These are phyloP conservation scores for Leptosphaerulina australis DNA, from an alignment of 2,329 filamentous ascomycete genomes.

Conservation along the genomic window DNA sequence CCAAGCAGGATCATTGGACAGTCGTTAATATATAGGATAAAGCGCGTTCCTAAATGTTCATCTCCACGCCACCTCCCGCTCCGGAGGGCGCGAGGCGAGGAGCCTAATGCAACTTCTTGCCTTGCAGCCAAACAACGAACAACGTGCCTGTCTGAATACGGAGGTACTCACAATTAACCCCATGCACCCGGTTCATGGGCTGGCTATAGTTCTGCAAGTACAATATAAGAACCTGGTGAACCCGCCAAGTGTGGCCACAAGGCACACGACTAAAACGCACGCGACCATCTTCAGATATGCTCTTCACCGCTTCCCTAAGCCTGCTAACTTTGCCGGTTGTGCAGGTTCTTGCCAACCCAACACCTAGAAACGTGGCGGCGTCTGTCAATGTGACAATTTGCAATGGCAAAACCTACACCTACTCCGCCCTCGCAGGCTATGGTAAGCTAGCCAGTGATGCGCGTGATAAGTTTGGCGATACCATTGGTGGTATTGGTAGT, in stretches of 20 bases:
- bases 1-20: conserved; percentile 13
- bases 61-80: conserved; percentile 17
- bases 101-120: not conserved
- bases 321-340: conserved; percentile 27
- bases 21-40: not conserved
- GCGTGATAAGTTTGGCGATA: conserved; percentile 72
- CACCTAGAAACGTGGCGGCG: conserved; percentile 7
- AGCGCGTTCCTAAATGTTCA: conserved; percentile 18
- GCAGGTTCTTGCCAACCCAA: conserved; percentile 26
- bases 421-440: conserved; percentile 70
- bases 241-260: not conserved
- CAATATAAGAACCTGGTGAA: conserved; percentile 17
- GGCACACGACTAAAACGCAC: conserved; percentile 15
- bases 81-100: conserved; percentile 7
- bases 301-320: conserved; percentile 21
- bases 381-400: conserved; percentile 55
- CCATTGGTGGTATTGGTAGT: conserved; percentile 70
- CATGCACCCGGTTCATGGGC: conserved; percentile 9
- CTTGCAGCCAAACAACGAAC: conserved; percentile 24
- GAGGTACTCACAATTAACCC: not conserved
- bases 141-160: conserved; percentile 18
- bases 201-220: conserved; percentile 11
- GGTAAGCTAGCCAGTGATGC: conserved; percentile 64
- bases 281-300: conserved; percentile 25
- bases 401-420: conserved; percentile 67